Conservation (phyloP, 2,329 filamentous ascomycete species). For the Pseudogymnoascus sp. region DNA sequence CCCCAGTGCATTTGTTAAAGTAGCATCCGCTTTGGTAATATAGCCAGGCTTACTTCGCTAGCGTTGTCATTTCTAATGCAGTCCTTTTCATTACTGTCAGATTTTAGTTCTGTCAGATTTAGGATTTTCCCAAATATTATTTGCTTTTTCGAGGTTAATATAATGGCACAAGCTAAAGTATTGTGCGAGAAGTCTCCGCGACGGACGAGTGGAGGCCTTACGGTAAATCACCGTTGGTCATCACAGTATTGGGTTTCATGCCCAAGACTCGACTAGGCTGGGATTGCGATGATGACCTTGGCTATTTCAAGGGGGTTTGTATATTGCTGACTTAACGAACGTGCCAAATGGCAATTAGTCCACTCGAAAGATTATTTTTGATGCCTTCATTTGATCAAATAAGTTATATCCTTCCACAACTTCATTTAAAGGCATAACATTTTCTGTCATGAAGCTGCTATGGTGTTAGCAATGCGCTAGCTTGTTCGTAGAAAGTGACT, state of each 20-base stretch:
- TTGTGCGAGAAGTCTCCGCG: not conserved
- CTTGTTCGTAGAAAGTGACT: slow-evolving; percentile 22
- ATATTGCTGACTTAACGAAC: not conserved
- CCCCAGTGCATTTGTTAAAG: not conserved
- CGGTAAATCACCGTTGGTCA: not conserved
- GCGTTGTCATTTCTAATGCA: not conserved
- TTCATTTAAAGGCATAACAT: slow-evolving; percentile 59
- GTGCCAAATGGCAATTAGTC: not conserved
- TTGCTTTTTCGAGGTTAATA: not conserved
- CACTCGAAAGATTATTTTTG: slow-evolving; percentile 59
- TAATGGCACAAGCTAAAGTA: not conserved
- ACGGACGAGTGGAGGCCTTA: not conserved
- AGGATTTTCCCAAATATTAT: not conserved
- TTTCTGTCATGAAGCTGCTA: slow-evolving; percentile 63
- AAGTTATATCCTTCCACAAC: slow-evolving; percentile 60
- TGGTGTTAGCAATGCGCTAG: not conserved
- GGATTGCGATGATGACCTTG: not conserved
- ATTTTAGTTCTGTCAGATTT: not conserved
- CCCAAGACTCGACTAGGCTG: no score
- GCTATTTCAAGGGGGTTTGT: not conserved
- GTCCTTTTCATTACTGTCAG: not conserved
- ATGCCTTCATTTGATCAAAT: slow-evolving; percentile 63
- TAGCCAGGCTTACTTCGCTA: not conserved
- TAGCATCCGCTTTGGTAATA: not conserved
- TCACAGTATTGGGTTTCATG: not conserved